Conservation (phyloP, 2,329 filamentous ascomycete species). For the Diaporthe helianthi region DNA sequence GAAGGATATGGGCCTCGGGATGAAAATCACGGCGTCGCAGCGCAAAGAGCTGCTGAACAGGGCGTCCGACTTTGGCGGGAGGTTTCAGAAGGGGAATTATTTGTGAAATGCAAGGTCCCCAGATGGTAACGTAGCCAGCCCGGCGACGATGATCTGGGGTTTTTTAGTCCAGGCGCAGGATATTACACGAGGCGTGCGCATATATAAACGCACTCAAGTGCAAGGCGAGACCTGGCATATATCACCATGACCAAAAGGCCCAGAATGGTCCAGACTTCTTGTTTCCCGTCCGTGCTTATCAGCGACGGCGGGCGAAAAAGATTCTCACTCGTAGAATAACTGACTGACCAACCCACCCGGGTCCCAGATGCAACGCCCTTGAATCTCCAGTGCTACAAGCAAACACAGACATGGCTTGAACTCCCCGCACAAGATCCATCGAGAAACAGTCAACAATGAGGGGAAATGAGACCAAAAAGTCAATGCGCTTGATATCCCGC, state of each 20-base stretch:
- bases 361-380: constrained; percentile 13
- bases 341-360: neutral
- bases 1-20: constrained; percentile 87
- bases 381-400: neutral
- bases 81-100: constrained; percentile 80
- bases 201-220: neutral
- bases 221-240: neutral
- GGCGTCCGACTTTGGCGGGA: constrained; percentile 80
- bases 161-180: neutral
- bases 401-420: neutral
- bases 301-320: neutral
- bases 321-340: neutral
- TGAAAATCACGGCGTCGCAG: constrained; percentile 75
- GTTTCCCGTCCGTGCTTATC: neutral
- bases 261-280: neutral
- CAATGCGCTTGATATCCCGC: constrained; percentile 28
- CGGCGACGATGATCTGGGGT: no score
- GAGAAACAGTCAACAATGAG: neutral
- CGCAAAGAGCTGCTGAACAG: constrained; percentile 80
- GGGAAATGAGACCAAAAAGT: neutral
- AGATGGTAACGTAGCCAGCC: no score
- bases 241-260: neutral
- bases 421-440: constrained; percentile 14
- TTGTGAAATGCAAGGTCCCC: constrained; percentile 45
- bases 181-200: neutral